Evolutionary conservation across 345 rosid genomes (phyloP), one percentile per base, ranked within the genome.

Genomic region (Barbarea vulgaris): DNA sequence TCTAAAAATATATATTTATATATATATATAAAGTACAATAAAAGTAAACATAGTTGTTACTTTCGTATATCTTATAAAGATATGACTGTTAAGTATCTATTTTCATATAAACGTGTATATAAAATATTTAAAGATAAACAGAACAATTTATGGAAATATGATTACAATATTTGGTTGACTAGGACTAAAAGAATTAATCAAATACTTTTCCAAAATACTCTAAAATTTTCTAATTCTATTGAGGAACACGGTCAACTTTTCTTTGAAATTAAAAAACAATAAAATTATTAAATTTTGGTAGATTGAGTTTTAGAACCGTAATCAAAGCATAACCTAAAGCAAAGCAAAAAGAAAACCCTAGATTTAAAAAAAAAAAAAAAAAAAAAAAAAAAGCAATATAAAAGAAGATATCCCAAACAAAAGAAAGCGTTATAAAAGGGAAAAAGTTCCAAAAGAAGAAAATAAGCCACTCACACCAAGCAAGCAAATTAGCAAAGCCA

Each of bases 401-500:
- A 10, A 37, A 70, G 31, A 66, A 70, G 62, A 59, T 33, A 78
- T 39, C 12, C 11, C 1, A 50, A 78, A 58, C 69, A 33, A 66
- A 78, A 59, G 19, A 66, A 66, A 33, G 58, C 63, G 39, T 72
- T 58, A 71, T 63, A 77, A 70, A 77, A 66, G 42, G 74, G 31
- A 58, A 70, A 25, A 19, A 42, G 27, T 50, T 52, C 73, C 64
- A 78, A 78, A 78, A 72, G 73, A 72, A 71, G 77, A 42, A 78
- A 78, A 78, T 28, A 59, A 59, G 48, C 57, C 77, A 71, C 39
- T 77, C 73, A 65, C 63, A 69, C 67, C 8, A 55, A 77, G 47
- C 72, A 64, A 51, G 64, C 57, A 68, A 68, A 76, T 70, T 77
- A 77, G 80, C 76, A 64, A 77, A 65, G 63, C 25, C 70, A 66